Conservation (phyloP, 805 yeast genomes). For the Starmerella khaoyaiensis region DNA sequence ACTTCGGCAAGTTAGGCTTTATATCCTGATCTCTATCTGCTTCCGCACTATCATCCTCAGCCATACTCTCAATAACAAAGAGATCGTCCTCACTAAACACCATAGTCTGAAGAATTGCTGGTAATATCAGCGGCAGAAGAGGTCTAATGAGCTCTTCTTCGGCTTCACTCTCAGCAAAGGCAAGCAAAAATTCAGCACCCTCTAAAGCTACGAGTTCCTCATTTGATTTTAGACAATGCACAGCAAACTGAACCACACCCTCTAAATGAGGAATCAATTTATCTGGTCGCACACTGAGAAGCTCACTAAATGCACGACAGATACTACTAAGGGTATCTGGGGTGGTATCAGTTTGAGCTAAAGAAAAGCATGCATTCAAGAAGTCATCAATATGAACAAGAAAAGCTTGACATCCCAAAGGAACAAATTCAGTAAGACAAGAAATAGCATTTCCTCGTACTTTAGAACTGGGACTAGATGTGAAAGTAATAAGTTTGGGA, state of each 20-base stretch:
- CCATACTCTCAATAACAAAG: conserved; percentile 47
- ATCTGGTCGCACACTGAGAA: conserved; percentile 69
- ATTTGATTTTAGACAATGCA: conserved; percentile 57
- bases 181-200: conserved; percentile 82
- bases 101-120: conserved; percentile 67
- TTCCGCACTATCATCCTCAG: conserved; percentile 60
- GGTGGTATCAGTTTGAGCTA: conserved; percentile 48
- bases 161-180: conserved; percentile 51
- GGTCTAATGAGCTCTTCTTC: conserved; percentile 45
- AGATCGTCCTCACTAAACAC: conserved; percentile 77
- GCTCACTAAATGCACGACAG: conserved; percentile 58
- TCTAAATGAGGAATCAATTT: conserved; percentile 63
- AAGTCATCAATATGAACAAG: conserved; percentile 52
- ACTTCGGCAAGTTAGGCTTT: conserved; percentile 63
- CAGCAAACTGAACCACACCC: conserved; percentile 75
- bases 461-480: conserved; percentile 28
- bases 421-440: conserved; percentile 66
- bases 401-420: conserved; percentile 54
- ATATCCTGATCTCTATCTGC: conserved; percentile 84
- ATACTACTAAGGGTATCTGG: conserved; percentile 56
- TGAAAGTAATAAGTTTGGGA: conserved; percentile 47
- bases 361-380: conserved; percentile 47
- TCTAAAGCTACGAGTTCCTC: conserved; percentile 74
- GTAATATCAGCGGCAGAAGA: conserved; percentile 52
- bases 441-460: conserved; percentile 51